These are phyloP conservation scores for Xerocomellus chrysenteron DNA, from an alignment of 768 basidiomycete species.

Conservation along the genomic window DNA sequence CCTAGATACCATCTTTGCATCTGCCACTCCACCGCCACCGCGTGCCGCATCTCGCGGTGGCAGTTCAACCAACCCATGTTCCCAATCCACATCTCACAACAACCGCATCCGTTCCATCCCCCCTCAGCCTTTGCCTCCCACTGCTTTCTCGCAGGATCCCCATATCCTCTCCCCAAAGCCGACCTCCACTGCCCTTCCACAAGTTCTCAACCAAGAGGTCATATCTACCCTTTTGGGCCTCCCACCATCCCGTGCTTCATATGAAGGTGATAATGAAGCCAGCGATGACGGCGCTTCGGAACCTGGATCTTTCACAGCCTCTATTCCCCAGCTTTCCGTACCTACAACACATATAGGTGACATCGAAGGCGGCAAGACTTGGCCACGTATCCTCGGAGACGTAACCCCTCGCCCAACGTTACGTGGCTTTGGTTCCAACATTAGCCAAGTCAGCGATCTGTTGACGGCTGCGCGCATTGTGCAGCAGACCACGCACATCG, in stretches of 20 bases:
- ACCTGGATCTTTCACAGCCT: constrained; percentile 41
- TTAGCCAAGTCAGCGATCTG: constrained; percentile 30
- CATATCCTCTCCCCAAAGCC: constrained; percentile 59
- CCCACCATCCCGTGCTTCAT: constrained; percentile 37
- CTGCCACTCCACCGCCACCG: constrained; percentile 42
- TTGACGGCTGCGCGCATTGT: constrained; percentile 25
- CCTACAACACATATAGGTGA: constrained; percentile 16
- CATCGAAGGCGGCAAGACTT: constrained; percentile 18
- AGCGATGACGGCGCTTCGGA: constrained; percentile 36
- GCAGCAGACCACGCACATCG: constrained; percentile 12
- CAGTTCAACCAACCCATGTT: constrained; percentile 10
- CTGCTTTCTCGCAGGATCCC: constrained; percentile 27
- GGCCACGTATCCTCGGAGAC: constrained; percentile 38
- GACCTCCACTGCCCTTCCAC: constrained; percentile 51
- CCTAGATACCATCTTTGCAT: constrained; percentile 73
- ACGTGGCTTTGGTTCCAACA: constrained; percentile 36
- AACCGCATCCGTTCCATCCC: constrained; percentile 6
- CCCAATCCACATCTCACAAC: constrained; percentile 10
- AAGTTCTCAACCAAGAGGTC: constrained; percentile 71
- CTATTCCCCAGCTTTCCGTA: constrained; percentile 36
- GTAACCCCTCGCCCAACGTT: constrained; percentile 61
- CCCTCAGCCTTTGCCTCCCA: constrained; percentile 14
- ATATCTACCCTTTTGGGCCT: constrained; percentile 64
- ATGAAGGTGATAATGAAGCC: constrained; percentile 60
- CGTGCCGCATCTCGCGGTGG: constrained; percentile 19